Evolutionary conservation across 768 basidiomycete genomes (phyloP).

Genomic region (Amanita phalloides): DNA sequence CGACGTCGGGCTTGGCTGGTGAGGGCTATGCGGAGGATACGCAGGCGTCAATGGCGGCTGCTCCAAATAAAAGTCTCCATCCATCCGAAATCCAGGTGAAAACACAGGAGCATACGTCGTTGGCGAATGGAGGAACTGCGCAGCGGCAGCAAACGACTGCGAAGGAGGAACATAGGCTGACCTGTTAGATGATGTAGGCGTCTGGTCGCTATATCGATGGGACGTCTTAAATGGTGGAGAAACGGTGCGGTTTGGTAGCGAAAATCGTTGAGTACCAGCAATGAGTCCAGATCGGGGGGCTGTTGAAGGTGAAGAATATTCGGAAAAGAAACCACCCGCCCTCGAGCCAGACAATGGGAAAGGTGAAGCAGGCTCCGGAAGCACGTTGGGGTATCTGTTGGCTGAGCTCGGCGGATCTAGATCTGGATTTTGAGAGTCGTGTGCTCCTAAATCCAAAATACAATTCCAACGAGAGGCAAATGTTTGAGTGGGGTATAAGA

Average conservation of each 20-base stretch:
- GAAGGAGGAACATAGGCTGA: constrained; percentile 24
- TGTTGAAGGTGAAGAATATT: constrained; percentile 5
- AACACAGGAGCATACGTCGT: constrained; percentile 37
- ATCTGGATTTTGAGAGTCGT: constrained; percentile 20
- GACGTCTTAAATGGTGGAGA: constrained; percentile 4
- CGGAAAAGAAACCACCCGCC: constrained; percentile 10
- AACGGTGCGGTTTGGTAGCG: constrained; percentile 17
- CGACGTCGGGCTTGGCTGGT: constrained; percentile 42
- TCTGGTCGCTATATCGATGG: constrained; percentile 8
- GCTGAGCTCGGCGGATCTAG: constrained; percentile 23
- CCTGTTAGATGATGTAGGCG: constrained; percentile 18
- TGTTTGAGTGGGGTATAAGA: constrained; percentile 51
- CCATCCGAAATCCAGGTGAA: constrained; percentile 11
- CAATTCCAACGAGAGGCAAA: constrained; percentile 91
- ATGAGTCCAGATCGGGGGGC: constrained; percentile 28
- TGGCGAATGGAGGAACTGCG: constrained; percentile 33
- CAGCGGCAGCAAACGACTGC: constrained; percentile 14
- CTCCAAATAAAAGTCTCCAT: background rate
- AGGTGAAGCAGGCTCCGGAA: constrained; percentile 74
- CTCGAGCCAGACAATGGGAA: constrained; percentile 42
- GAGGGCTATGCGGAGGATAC: constrained; percentile 37
- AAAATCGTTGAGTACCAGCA: constrained; percentile 51
- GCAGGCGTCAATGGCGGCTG: constrained; percentile 49
- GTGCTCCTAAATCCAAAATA: constrained; percentile 60
- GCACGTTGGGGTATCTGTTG: constrained; percentile 26